Evolutionary conservation across 805 yeast species (phyloP).

Genomic region (Candida coquimbonensis): DNA sequence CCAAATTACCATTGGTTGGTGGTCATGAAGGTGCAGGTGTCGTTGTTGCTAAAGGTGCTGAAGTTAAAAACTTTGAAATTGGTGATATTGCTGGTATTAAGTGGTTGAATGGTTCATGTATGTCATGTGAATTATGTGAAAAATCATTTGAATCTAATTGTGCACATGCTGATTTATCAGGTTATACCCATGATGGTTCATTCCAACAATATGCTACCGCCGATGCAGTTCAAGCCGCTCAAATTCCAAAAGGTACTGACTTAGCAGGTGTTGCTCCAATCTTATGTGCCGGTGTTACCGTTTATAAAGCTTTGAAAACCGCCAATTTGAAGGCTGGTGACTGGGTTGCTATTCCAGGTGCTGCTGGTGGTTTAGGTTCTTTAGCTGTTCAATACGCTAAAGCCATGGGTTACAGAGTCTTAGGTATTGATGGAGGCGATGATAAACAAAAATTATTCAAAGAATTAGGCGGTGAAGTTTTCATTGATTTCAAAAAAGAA

Average conservation of each 20-base stretch:
- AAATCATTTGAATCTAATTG: constrained; percentile 47
- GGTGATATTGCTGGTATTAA: constrained; percentile 60
- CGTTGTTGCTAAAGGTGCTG: constrained; percentile 51
- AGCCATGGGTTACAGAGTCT: constrained; percentile 13
- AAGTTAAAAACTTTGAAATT: constrained; percentile 47
- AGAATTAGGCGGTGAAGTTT: constrained; percentile 55
- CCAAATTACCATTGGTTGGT: constrained; percentile 55
- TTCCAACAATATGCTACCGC: constrained; percentile 89
- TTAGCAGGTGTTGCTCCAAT: constrained; percentile 73
- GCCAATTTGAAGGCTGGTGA: constrained; percentile 58
- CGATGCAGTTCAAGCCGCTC: constrained; percentile 80
- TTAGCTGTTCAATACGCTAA: constrained; percentile 13
- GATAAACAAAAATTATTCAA: constrained; percentile 12
- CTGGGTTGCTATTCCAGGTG: constrained; percentile 29
- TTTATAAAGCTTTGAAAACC: constrained; percentile 81
- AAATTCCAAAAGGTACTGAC: constrained; percentile 65
- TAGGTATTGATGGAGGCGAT: constrained; percentile 12
- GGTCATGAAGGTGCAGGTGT: constrained; percentile 68
- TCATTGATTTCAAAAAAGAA: constrained; percentile 49
- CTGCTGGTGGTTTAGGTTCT: constrained; percentile 14
- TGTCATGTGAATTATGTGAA: constrained; percentile 53
- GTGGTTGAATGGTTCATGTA: constrained; percentile 60
- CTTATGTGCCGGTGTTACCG: constrained; percentile 87
- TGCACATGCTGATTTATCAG: constrained; percentile 68
- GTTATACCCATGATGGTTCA: constrained; percentile 84